Conservation (phyloP, 23 red algal genomes). For the Gracilaria gracilis region DNA sequence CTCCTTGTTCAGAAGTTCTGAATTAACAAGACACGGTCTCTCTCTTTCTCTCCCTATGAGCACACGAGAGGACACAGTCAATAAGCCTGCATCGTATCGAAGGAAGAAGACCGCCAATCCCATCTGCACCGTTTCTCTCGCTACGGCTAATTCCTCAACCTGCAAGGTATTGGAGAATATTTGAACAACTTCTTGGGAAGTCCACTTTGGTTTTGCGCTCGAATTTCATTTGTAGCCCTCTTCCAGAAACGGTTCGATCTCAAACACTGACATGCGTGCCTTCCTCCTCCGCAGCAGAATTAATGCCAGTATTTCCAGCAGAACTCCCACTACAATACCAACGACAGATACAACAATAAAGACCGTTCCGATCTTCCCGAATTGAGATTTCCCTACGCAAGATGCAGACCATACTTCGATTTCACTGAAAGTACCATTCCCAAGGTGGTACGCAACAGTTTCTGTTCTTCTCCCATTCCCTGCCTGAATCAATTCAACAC, state of each 20-base stretch:
- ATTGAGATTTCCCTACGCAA: slow-evolving; percentile 14
- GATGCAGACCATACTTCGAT: slow-evolving; percentile 29
- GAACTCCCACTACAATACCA: background rate
- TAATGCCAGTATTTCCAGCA: slow-evolving; percentile 7
- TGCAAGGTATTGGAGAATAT: too few relatives aligned
- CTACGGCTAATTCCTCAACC: too few relatives aligned
- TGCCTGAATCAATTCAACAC: slow-evolving; percentile 30
- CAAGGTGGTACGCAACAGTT: slow-evolving; percentile 18
- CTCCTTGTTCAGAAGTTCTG: too few relatives aligned
- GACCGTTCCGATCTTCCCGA: background rate
- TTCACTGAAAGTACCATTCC: slow-evolving; percentile 7
- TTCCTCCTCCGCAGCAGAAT: background rate
- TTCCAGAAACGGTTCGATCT: background rate
- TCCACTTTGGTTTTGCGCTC: too few relatives aligned
- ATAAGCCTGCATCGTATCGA: too few relatives aligned
- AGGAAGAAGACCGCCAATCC: too few relatives aligned
- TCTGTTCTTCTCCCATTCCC: background rate
- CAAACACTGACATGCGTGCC: background rate
- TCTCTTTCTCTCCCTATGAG: too few relatives aligned
- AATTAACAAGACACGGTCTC: too few relatives aligned
- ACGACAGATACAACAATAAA: slow-evolving; percentile 17
- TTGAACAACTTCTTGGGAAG: background rate
- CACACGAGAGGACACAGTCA: too few relatives aligned
- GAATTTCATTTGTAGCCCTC: background rate
- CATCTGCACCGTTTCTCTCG: too few relatives aligned